Evolutionary conservation across 1,284 basidiomycete genomes (phyloP), one percentile per base, ranked within the genome.

Genomic region (Trichosporon sp.): DNA sequence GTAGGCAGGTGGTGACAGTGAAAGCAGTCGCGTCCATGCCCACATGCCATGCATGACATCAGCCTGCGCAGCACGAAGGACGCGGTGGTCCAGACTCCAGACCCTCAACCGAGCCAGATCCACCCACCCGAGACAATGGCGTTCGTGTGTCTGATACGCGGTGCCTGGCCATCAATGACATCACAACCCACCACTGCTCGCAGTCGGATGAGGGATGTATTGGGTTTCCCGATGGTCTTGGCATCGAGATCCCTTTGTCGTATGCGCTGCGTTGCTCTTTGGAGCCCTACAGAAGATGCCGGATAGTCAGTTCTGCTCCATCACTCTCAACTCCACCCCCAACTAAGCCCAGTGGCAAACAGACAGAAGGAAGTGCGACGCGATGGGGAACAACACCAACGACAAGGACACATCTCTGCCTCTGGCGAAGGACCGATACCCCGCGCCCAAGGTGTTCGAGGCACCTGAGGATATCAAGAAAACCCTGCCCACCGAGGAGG

Each of bases 401-500:
- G 59, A 63, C 31, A 5, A n/a, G 31, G 59, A 63, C 59, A 63
- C 59, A 32, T 63, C 59, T 14, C 59, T n/a, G 31, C 59, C 59
- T 2, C 35, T n/a, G 32, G 32, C 31, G 14, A 35, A 63, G 31
- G 59, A 63, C 48, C 75, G 78, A 19, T 83, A 81, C 67, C 79
- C 80, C 21, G 78, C 76, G 3, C 81, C 81, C 1, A 38, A 69
- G 11, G 66, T 68, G 8, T 74, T 80, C 64, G 76, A 77, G 5
- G 73, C 79, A 0, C 81, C 83, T 4, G 68, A 54, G 1, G 64
- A 74, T 1, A 76, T 83, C 68, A 63, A 69, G 5, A 63, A 69
- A 5, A 81, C 82, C 5, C 65, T 82, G 0, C 83, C 83, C 0
- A 83, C 77, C 0, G 77, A 81, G 59, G 78, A 71, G 8, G 82